phyloP scores from a whole-genome alignment of 176 grass and related monocot genomes.

The Cenchrus americanus region DNA sequence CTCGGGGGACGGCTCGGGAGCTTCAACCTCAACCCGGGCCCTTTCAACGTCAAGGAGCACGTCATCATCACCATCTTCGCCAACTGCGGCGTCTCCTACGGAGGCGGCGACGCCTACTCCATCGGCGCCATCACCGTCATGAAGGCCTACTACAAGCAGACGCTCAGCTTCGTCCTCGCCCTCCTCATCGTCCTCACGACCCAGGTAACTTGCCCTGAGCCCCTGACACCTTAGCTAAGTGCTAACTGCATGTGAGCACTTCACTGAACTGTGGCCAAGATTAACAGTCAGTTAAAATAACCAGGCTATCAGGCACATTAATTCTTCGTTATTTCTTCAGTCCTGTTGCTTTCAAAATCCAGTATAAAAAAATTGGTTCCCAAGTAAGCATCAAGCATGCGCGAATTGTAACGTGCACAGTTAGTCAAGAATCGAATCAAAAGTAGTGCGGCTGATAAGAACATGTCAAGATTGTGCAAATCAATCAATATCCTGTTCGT shows the following conservation, averaged over 20 bases:
- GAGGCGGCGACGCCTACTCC: constrained; percentile 92
- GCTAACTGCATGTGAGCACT: neutral
- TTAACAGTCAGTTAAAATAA: neutral
- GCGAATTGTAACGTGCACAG: constrained; percentile 27
- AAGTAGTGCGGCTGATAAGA: constrained; percentile 2
- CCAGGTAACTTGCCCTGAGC: constrained; percentile 44
- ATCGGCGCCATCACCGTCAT: constrained; percentile 98
- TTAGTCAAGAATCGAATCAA: neutral
- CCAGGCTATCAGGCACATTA: neutral
- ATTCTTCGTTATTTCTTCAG: neutral
- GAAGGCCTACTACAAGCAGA: constrained; percentile 98
- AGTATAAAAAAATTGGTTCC: neutral
- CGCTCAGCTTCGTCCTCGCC: constrained; percentile 72
- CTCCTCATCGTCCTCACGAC: constrained; percentile 93
- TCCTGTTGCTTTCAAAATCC: neutral
- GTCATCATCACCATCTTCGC: constrained; percentile 95
- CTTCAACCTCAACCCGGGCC: constrained; percentile 92
- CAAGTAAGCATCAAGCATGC: neutral
- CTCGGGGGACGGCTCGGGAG: constrained; percentile 53
- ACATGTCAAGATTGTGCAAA: neutral
- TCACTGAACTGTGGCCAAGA: neutral
- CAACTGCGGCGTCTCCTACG: constrained; percentile 89
- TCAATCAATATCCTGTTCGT: neutral
- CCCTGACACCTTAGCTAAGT: neutral
- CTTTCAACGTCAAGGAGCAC: constrained; percentile 97